Base-by-base conservation (phyloP, 2,329 filamentous ascomycete genomes). In the Massarina eburnea region DNA sequence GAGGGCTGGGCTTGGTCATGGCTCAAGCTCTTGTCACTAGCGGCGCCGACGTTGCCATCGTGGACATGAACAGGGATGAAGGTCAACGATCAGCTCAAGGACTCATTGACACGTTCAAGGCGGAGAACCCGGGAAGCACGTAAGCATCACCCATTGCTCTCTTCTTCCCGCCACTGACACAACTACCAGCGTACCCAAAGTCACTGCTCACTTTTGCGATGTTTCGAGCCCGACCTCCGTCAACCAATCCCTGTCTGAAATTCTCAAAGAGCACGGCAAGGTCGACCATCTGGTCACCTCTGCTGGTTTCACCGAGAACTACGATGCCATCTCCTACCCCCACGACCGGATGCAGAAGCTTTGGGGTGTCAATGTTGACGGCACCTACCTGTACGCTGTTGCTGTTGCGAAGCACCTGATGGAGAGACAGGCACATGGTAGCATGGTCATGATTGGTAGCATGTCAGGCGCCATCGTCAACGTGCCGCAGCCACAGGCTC, bases 231-330 rank as follows among this genome's bases (percentile, higher is more conserved):
- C 86, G 18, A 81, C 84, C 39, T 92, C 89, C 6, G 91, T 96
- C 51, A 84, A 88, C 46, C 72, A 76, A 24, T 87, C 87, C 58
- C 79, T 96, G 56, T 75, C 78, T 29, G 86, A 90, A 49, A 80
- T 92, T 55, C 67, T 92, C 40, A 68, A 76, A 39, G 73, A 80
- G 48, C 91, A 96, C 68, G 85, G 86, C 71, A 86, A 88, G 71
- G 90, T 96, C 59, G 91, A 96, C 73, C 86, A 89, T 72, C 81
- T 97, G 20, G 91, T 97, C 61, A 96, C 92, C 20, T 95, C 90
- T n/a, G 92, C 92, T 39, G 92, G 92, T 36, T 96, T 97, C 75
- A 94, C 89, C 12, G 92, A 96, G 76, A 96, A 96, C 76, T 95
- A 91, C 65, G 87, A 95, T 62, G 92, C 92, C 37, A 87, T 91